Conservation (phyloP, 1,284 basidiomycete genomes). For the Erythrobasidium hasegawianum region DNA sequence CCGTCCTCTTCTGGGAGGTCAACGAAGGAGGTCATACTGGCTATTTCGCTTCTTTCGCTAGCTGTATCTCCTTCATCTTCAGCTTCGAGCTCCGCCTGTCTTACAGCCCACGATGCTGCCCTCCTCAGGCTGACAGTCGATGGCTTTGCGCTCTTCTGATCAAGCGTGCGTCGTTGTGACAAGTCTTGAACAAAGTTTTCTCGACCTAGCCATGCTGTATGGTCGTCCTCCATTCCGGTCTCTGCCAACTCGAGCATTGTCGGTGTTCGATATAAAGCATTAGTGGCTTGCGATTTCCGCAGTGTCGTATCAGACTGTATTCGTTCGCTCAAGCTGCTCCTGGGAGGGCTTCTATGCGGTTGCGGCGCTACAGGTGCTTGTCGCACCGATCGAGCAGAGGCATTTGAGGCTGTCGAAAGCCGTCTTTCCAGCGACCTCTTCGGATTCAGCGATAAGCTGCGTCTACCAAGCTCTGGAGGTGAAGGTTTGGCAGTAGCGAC, state of each 20-base stretch:
- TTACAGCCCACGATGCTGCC: not conserved
- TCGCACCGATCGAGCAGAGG: not conserved
- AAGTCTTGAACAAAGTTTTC: constrained; percentile 26
- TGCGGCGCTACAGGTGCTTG: not conserved
- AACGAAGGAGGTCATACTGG: not conserved
- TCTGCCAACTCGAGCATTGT: not conserved
- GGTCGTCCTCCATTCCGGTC: not conserved
- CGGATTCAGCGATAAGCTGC: constrained; percentile 30
- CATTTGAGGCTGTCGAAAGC: not conserved
- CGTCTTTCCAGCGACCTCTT: not conserved
- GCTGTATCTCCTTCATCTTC: not conserved
- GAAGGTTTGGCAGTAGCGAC: not conserved
- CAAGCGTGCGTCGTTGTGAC: constrained; percentile 3
- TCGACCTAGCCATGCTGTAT: constrained; percentile 1
- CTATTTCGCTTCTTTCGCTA: not conserved
- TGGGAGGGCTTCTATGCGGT: not conserved
- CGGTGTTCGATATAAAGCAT: too few relatives aligned
- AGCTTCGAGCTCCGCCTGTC: not conserved
- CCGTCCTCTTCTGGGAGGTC: not conserved
- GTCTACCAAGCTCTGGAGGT: constrained; percentile 15
- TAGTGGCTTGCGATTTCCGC: too few relatives aligned
- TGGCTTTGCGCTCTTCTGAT: not conserved
- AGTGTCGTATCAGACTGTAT: too few relatives aligned
- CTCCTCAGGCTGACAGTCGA: not conserved
- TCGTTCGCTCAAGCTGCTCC: not conserved